phyloP scores from a whole-genome alignment of 2,329 filamentous ascomycete genomes.

The Chlorencoelia australis region DNA sequence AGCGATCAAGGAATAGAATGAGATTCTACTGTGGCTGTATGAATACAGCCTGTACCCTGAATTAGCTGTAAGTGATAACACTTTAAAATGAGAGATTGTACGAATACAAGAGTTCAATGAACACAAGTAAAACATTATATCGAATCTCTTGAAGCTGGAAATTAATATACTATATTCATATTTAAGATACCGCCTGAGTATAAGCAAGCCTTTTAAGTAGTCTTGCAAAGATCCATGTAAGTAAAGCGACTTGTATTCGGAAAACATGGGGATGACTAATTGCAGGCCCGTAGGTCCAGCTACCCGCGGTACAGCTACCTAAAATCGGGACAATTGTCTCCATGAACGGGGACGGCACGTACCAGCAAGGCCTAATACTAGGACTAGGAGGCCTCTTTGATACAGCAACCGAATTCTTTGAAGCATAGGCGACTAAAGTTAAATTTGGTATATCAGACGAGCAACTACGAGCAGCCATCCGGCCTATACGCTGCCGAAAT shows the following conservation, averaged over 20 bases:
- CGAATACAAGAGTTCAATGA: no score
- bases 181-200: background rate
- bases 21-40: no score
- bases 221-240: slow-evolving; percentile 5
- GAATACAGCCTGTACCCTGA: no score
- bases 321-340: slow-evolving; percentile 4
- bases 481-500: slow-evolving; percentile 11
- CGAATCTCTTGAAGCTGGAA: no score
- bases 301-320: background rate
- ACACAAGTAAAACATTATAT: no score
- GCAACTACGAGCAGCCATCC: slow-evolving; percentile 5
- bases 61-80: no score
- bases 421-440: slow-evolving; percentile 15
- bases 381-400: slow-evolving; percentile 19
- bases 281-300: background rate
- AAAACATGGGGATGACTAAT: background rate
- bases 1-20: slow-evolving; percentile 29
- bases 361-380: slow-evolving; percentile 13
- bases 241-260: background rate
- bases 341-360: background rate
- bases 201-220: slow-evolving; percentile 3
- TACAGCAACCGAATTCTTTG: slow-evolving; percentile 17
- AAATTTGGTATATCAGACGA: slow-evolving; percentile 13
- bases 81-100: no score
- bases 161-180: no score